These are phyloP conservation scores for Trichosporon faecale DNA, from an alignment of 1,284 basidiomycete genomes.

Conservation along the genomic window DNA sequence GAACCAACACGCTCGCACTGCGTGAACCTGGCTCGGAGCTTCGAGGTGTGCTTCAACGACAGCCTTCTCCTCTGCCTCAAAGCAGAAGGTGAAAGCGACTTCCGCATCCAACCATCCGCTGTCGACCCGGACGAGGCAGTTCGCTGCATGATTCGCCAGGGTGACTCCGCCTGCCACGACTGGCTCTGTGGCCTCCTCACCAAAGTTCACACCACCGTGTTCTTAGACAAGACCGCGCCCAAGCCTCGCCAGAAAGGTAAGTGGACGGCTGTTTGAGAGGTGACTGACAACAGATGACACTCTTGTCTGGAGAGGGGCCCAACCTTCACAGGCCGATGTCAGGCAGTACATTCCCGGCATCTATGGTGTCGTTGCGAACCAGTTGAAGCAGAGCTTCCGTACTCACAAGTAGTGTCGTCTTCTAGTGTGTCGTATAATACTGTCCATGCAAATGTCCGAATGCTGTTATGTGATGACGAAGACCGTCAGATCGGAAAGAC, in stretches of 20 bases:
- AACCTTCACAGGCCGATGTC: no score
- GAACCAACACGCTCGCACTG: not conserved
- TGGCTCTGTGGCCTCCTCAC: not conserved
- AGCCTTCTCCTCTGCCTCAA: not conserved
- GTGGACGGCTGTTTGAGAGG: no score
- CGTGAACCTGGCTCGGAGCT: not conserved
- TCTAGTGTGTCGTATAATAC: no score
- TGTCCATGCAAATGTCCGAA: no score
- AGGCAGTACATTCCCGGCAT: no score
- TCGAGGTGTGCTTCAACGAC: not conserved
- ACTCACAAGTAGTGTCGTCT: no score
- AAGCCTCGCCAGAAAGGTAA: not conserved
- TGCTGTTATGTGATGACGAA: no score
- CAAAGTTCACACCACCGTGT: not conserved
- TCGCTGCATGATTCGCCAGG: not conserved
- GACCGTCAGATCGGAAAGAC: no score
- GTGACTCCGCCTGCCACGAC: not conserved
- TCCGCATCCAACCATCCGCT: not conserved
- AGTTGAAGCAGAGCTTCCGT: no score
- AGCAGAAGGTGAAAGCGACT: not conserved
- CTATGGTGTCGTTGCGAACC: no score
- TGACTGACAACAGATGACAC: no score
- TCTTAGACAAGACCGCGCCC: not conserved
- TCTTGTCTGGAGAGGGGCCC: no score
- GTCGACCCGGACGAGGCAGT: not conserved